Evolutionary conservation across 2,329 filamentous ascomycete genomes (phyloP), one percentile per base, ranked within the genome.

Genomic region (Trichoderma afroharzianum): DNA sequence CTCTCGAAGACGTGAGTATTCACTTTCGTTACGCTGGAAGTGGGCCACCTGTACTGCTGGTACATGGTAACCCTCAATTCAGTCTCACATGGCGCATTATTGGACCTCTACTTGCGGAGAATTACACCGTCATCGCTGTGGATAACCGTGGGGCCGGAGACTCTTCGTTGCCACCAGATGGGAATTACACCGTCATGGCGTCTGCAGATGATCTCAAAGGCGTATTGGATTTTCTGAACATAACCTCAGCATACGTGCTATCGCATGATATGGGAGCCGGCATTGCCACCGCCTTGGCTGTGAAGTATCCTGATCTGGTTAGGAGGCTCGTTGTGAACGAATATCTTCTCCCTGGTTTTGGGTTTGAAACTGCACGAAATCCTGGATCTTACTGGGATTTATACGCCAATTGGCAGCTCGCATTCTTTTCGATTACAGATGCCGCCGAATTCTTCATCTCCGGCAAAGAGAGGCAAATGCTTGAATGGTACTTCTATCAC

Each of bases 401-500:
- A 0, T 85, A 85, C 73, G 75, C 77, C 43, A 82, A 83, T 64
- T 81, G 79, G 77, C 82, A 83, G 64, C 76, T 83, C 1, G 82
- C 83, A 0, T 84, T 86, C 76, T 86, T 86, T 75, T 78, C 80
- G 30, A 81, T 86, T 9, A 79, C 84, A 0, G 85, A 86, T 28
- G 77, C 83, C 3, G 84, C 85, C 0, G 80, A 84, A 68, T 85
- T 82, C 70, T 81, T 86, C 70, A 83, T 86, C 71, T 74, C 74
- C 0, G 83, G 81, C 0, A 78, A 79, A 1, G 84, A 85, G 73
- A 81, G 77, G 71, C 76, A 83, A 71, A 81, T 85, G 73, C 74
- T 85, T 1, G 73, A 79, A 18, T 85, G 83, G 84, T 85, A 85
- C 63, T 85, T 85, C 70, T 85, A 77, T 71, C 83, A 86, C 39